Conservation (phyloP, 176 grass and related monocot species). For the Zea luxurians region DNA sequence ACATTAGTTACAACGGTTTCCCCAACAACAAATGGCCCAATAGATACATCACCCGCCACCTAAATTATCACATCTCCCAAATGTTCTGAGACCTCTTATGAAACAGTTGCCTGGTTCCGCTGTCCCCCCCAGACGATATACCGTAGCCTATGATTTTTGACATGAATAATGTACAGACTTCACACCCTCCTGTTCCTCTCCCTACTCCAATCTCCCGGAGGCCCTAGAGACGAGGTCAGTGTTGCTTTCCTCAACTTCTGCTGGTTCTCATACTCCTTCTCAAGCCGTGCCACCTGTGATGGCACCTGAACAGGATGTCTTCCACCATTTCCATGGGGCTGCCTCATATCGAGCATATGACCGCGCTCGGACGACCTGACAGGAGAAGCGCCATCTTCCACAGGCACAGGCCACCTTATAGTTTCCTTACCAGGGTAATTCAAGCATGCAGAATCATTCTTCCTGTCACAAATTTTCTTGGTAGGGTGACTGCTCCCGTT, state of each 20-base stretch:
- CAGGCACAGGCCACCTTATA: constrained; percentile 64
- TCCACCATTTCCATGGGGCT: constrained; percentile 51
- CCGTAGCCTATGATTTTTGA: constrained; percentile 38
- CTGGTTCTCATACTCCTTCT: constrained; percentile 79
- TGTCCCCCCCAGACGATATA: constrained; percentile 50
- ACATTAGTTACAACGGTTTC: constrained; percentile 54
- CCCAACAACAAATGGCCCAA: constrained; percentile 44
- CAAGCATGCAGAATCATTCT: constrained; percentile 54
- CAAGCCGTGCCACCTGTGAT: constrained; percentile 45
- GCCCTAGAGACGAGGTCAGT: constrained; percentile 63
- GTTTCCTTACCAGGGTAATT: constrained; percentile 61
- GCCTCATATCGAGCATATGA: constrained; percentile 36
- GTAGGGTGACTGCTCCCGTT: constrained; percentile 39
- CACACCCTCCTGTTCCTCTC: constrained; percentile 84
- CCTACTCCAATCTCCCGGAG: constrained; percentile 73
- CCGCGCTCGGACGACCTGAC: constrained; percentile 46
- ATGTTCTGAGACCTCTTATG: constrained; percentile 57
- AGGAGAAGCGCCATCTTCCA: constrained; percentile 48
- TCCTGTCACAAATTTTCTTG: constrained; percentile 60
- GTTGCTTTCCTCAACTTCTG: constrained; percentile 91
- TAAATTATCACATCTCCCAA: constrained; percentile 50
- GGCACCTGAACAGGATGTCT: constrained; percentile 52
- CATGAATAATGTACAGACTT: constrained; percentile 63
- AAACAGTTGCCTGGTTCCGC: constrained; percentile 59
- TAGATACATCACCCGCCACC: constrained; percentile 56